Evolutionary conservation across 75 land plant genomes (phyloP).

Genomic region (Selaginella tamariscina): DNA sequence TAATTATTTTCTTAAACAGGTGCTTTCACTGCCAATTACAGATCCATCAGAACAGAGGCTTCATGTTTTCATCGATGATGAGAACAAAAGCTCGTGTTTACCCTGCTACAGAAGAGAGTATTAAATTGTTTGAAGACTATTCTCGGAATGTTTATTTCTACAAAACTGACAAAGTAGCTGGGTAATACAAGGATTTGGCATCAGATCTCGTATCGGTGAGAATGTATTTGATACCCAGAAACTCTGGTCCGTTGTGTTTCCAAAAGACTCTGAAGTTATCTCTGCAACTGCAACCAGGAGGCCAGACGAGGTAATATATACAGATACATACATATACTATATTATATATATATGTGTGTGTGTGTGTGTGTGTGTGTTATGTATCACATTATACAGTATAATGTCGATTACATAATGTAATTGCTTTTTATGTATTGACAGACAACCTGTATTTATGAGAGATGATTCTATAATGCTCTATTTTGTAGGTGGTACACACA

Average conservation of each 20-base stretch:
- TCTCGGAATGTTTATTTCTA: conserved; percentile 63
- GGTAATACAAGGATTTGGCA: conserved; percentile 53
- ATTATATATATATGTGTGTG: too few species aligned
- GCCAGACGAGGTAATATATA: conserved; percentile 72
- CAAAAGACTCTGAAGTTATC: conserved; percentile 68
- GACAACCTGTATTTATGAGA: too few species aligned
- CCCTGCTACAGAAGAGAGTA: conserved; percentile 59
- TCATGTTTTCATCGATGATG: conserved; percentile 62
- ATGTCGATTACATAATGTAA: too few species aligned
- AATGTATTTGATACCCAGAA: conserved; percentile 49
- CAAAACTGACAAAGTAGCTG: conserved; percentile 49
- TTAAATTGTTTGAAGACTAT: conserved; percentile 41
- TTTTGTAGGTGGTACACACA: conserved; percentile 73
- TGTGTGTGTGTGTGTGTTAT: too few species aligned
- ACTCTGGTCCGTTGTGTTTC: conserved; percentile 84
- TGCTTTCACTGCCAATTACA: conserved; percentile 59
- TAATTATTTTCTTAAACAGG: too few species aligned
- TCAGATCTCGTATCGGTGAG: conserved; percentile 36
- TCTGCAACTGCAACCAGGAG: conserved; percentile 52
- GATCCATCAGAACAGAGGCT: conserved; percentile 77
- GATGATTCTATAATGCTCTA: background rate
- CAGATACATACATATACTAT: too few species aligned
- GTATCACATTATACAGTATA: too few species aligned
- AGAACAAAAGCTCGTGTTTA: conserved; percentile 54
- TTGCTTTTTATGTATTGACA: too few species aligned